Evolutionary conservation across 805 yeast genomes (phyloP).

Genomic region (Pichia sporocuriosa): DNA sequence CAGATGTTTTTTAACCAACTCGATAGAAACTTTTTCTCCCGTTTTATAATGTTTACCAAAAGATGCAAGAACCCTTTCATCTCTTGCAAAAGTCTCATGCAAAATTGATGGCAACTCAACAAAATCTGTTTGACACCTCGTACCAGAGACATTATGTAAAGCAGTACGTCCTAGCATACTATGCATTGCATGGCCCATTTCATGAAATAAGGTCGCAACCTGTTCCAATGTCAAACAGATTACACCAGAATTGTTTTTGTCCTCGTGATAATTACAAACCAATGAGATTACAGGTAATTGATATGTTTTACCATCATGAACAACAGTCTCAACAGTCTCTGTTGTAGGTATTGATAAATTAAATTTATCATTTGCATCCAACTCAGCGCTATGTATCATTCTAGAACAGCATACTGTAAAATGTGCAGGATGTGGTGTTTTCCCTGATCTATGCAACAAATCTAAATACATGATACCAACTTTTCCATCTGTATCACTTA

Average conservation of each 20-base stretch:
- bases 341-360: constrained; percentile 27
- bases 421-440: constrained; percentile 85
- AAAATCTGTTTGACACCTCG: constrained; percentile 92
- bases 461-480: constrained; percentile 86
- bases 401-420: constrained; percentile 95
- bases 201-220: constrained; percentile 92
- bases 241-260: constrained; percentile 17
- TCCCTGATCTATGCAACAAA: constrained; percentile 68
- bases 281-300: constrained; percentile 89
- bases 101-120: constrained; percentile 95
- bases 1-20: constrained; percentile 39
- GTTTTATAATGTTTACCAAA: constrained; percentile 72
- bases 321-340: constrained; percentile 25
- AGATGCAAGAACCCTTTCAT: constrained; percentile 62
- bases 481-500: constrained; percentile 53
- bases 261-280: constrained; percentile 69
- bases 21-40: constrained; percentile 49
- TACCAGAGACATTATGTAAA: constrained; percentile 88
- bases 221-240: constrained; percentile 67
- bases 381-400: constrained; percentile 53
- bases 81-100: constrained; percentile 89
- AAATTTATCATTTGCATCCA: constrained; percentile 33
- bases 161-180: constrained; percentile 92
- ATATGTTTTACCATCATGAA: constrained; percentile 41
- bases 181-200: constrained; percentile 99